Base-by-base conservation (phyloP, 73 alveolate species). In the Paramecium primaurelia region DNA sequence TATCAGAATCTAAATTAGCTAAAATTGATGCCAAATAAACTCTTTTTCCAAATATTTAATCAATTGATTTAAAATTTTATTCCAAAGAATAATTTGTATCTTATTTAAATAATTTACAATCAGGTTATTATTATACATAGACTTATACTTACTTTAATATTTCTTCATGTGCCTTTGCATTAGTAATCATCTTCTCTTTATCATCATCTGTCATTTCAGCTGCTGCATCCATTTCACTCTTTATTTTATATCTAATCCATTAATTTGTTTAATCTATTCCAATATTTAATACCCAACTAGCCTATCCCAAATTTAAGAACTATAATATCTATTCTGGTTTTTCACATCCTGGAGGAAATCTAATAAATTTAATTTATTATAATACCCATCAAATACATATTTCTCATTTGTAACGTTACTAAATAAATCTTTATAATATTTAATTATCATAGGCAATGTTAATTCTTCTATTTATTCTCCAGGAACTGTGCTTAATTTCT, bases 401-500 rank as follows among this genome's bases (percentile, higher is more conserved):
- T 80, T 80, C 3, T 80, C 91, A 80, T 47, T 80, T 32, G 91
- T 26, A 20, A 80, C 71, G 28, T 47, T 47, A 25, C 28, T 47
- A 45, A 80, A 80, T 3, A 42, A 26, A 12, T 44, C 91, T 12
- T 42, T 80, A 20, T 80, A 80, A 47, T 80, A 80, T 44, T 80
- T 80, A 10, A 80, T 47, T 44, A 80, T 26, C 32, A 38, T 18
- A 42, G 71, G 73, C 22, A 80, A 47, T 42, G 94, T 68, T 8
- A 89, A 47, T 34, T 89, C 94, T 58, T 89, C 94, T n/a, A 89
- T 59, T 18, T 88, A 88, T 80, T 40, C 91, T 25, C 92, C 94
- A 42, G 86, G 92, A 28, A 64, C 93, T 12, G 84, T 73, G 11
- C 86, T 88, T 18, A 89, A 83, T 25, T 89, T 89, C 2, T 77